phyloP scores from a whole-genome alignment of 2,329 filamentous ascomycete genomes.

The Verticillium nonalfalfae region DNA sequence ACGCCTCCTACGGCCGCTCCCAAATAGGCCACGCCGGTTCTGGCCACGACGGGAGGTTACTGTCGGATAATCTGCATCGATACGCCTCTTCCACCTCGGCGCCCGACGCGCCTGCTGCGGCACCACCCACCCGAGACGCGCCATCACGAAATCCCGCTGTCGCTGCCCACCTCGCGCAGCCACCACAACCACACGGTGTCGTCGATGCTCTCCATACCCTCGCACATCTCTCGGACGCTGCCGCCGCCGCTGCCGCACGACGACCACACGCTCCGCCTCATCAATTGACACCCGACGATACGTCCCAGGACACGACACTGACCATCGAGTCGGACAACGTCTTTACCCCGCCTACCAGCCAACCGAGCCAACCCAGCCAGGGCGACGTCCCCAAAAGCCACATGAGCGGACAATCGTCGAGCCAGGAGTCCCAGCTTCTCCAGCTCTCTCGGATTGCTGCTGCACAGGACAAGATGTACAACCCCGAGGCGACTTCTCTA shows the following conservation, averaged over 20 bases:
- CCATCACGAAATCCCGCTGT: not conserved
- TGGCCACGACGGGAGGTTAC: not conserved
- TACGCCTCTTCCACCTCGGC: slow-evolving; percentile 5
- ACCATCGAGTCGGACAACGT: slow-evolving; percentile 19
- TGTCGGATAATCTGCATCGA: slow-evolving; percentile 4
- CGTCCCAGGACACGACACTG: slow-evolving; percentile 19
- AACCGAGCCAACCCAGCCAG: slow-evolving; percentile 15
- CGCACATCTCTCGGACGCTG: not conserved
- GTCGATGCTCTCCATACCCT: slow-evolving; percentile 1
- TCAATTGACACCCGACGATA: slow-evolving; percentile 12
- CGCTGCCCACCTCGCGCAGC: not conserved
- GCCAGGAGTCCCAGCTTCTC: slow-evolving; percentile 49
- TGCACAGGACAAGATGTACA: slow-evolving; percentile 40
- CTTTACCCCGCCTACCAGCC: slow-evolving; percentile 20
- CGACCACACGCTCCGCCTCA: not conserved
- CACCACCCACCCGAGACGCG: not conserved
- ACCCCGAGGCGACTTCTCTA: slow-evolving; percentile 26
- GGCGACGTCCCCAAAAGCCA: not conserved
- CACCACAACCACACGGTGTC: not conserved
- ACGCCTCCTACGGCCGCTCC: not conserved
- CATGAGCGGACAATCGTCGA: slow-evolving; percentile 31
- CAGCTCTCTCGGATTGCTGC: slow-evolving; percentile 54
- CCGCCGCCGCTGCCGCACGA: not conserved
- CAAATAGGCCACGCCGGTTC: slow-evolving; percentile 3
- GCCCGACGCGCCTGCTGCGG: slow-evolving; percentile 6